Evolutionary conservation across 192 early-diverging fungal species (phyloP), one percentile per base, ranked within the genome.

Genomic region (Phycomyces blakesleeanus): DNA sequence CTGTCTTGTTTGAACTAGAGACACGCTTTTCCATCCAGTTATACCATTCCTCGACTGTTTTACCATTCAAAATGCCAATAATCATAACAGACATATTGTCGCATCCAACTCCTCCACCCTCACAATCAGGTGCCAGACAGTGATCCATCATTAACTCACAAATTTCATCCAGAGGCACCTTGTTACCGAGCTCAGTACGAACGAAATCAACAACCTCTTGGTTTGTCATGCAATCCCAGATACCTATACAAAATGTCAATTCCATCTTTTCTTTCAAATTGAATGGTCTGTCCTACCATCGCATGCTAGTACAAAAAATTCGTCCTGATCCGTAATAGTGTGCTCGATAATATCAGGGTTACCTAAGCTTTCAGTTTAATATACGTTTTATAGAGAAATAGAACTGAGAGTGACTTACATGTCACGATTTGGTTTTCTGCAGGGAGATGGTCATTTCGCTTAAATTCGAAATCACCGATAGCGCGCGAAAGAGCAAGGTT

Each of bases 1-100:
- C 59, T 20, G 44, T 51, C 27, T 61, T 71, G n/a, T 61, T 59
- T 27, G 64, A 54, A 11, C 57, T 27, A 0, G 71, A 63, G 4
- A 75, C 63, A 8, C 68, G 64, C 14, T 38, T 11, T 16, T 51
- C 59, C 27, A 87, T 72, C 69, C 73, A 69, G 22, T 74, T 67
- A 50, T 84, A 78, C 96, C 96, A 98, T 73, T 93, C 83, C 7
- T 90, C 85, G 53, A 81, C 78, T 37, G 80, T 83, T 64, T 80
- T 85, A 38, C 91, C 93, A 56, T 91, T 82, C 63, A 98, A 80
- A 44, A 97, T 71, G 5, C 82, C 97, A 9, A 94, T 86, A 39
- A 99, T 92, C 24, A 97, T 77, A 15, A 98, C 88, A 0, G 97
- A 97, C 97, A 99, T 99, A 78, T 99, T 99, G 77, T 99, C 97